phyloP scores from a whole-genome alignment of 1,284 basidiomycete species.

The Mycosarcoma maydis region DNA sequence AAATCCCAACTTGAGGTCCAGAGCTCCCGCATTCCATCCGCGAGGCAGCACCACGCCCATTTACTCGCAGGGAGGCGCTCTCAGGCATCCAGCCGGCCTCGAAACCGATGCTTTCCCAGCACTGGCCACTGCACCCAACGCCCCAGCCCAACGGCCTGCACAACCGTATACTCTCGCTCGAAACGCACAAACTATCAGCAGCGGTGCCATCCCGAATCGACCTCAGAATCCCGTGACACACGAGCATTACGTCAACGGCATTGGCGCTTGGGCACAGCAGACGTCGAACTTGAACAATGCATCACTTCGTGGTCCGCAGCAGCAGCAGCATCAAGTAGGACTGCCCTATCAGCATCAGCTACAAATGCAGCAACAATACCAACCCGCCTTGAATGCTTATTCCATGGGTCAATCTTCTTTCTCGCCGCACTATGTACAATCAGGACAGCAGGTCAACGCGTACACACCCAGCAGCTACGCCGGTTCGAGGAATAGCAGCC shows the following conservation, averaged over 20 bases:
- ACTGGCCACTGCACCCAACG: neutral
- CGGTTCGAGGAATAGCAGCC: constrained; percentile 24
- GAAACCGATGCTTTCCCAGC: constrained; percentile 28
- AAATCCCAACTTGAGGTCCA: constrained; percentile 34
- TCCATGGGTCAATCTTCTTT: neutral
- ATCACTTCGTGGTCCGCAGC: constrained; percentile 2
- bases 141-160: neutral
- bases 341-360: constrained; percentile 2
- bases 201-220: constrained; percentile 8
- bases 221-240: constrained; percentile 6
- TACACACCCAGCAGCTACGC: neutral
- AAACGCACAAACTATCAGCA: neutral
- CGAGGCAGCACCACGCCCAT: constrained; percentile 23
- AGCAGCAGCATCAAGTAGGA: neutral
- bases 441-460: neutral
- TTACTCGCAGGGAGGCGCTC: constrained; percentile 16
- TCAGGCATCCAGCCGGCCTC: constrained; percentile 11
- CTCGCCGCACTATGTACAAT: constrained; percentile 3
- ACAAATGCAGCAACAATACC: constrained; percentile 1
- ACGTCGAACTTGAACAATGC: constrained; percentile 9
- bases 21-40: constrained; percentile 36
- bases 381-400: constrained; percentile 2
- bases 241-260: constrained; percentile 19
- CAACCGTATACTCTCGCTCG: neutral
- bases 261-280: constrained; percentile 36